These are phyloP conservation scores for Corymbia maculata DNA, from an alignment of 345 rosid genomes.

Conservation along the genomic window DNA sequence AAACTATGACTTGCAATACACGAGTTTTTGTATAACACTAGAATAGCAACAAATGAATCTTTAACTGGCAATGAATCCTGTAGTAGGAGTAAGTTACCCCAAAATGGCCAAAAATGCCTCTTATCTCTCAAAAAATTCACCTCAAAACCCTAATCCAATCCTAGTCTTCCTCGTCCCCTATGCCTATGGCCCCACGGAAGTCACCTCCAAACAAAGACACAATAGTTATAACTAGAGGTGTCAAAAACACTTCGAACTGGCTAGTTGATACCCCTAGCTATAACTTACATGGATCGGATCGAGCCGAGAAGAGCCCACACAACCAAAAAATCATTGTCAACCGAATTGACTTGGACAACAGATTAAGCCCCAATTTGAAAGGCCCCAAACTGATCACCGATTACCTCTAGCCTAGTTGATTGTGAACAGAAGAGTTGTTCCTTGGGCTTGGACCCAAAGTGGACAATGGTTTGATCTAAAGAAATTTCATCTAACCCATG, in stretches of 20 bases:
- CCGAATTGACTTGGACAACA: not conserved
- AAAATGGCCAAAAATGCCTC: not conserved
- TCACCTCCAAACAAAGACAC: not conserved
- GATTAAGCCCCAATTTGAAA: not conserved
- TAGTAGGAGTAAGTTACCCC: not conserved
- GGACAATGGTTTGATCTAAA: not conserved
- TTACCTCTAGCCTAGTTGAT: not conserved
- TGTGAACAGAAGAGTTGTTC: not conserved
- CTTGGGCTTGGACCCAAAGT: not conserved
- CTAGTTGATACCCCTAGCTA: rapidly evolving
- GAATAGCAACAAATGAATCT: not conserved
- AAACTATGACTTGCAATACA: too few species aligned
- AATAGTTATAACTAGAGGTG: not conserved
- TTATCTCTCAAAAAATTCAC: not conserved
- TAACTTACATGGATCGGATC: not conserved
- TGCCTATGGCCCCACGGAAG: not conserved
- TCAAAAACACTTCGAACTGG: not conserved
- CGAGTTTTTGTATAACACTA: not conserved
- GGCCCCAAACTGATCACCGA: not conserved
- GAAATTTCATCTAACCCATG: not conserved
- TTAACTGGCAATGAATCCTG: not conserved
- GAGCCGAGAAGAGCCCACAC: not conserved
- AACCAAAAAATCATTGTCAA: not conserved
- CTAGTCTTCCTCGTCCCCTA: not conserved
- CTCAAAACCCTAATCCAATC: not conserved